These are phyloP conservation scores for Kodamaea fukazawae DNA, from an alignment of 805 yeast genomes.

Conservation along the genomic window DNA sequence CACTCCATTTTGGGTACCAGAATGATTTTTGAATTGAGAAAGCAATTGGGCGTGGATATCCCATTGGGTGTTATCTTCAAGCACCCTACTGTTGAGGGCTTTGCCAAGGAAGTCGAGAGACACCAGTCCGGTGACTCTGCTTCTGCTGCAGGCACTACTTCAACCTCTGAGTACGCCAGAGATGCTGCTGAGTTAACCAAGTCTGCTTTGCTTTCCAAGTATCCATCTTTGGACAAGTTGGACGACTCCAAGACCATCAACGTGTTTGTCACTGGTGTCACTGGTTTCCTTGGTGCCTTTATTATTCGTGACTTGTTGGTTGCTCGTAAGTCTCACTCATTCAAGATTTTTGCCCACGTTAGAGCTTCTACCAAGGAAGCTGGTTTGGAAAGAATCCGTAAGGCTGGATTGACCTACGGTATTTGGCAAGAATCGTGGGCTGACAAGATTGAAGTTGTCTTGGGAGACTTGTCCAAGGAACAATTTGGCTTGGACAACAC, in stretches of 20 bases:
- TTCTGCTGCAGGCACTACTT: slow-evolving; percentile 23
- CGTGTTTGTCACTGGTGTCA: slow-evolving; percentile 90
- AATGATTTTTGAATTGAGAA: slow-evolving; percentile 90
- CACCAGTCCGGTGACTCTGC: slow-evolving; percentile 48
- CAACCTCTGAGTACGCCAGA: slow-evolving; percentile 47
- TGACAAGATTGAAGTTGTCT: slow-evolving; percentile 60
- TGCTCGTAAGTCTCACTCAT: slow-evolving; percentile 46
- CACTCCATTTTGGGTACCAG: slow-evolving; percentile 96
- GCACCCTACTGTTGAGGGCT: slow-evolving; percentile 77
- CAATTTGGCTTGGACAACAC: slow-evolving; percentile 64
- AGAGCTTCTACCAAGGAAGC: slow-evolving; percentile 69
- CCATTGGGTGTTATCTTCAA: slow-evolving; percentile 91
- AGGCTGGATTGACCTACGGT: slow-evolving; percentile 80
- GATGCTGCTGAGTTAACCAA: slow-evolving; percentile 64
- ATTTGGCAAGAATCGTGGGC: slow-evolving; percentile 66
- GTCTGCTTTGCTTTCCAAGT: slow-evolving; percentile 41
- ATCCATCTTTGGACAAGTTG: slow-evolving; percentile 41
- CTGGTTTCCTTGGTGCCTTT: slow-evolving; percentile 95
- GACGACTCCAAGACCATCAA: slow-evolving; percentile 40
- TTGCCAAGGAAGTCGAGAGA: slow-evolving; percentile 70
- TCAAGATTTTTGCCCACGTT: slow-evolving; percentile 82
- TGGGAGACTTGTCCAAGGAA: slow-evolving; percentile 76
- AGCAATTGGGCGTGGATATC: slow-evolving; percentile 70
- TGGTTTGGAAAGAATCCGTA: slow-evolving; percentile 74
- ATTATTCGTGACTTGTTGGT: slow-evolving; percentile 71